Base-by-base conservation (phyloP, 2,329 filamentous ascomycete genomes). In the Nigrospora sphaerica region DNA sequence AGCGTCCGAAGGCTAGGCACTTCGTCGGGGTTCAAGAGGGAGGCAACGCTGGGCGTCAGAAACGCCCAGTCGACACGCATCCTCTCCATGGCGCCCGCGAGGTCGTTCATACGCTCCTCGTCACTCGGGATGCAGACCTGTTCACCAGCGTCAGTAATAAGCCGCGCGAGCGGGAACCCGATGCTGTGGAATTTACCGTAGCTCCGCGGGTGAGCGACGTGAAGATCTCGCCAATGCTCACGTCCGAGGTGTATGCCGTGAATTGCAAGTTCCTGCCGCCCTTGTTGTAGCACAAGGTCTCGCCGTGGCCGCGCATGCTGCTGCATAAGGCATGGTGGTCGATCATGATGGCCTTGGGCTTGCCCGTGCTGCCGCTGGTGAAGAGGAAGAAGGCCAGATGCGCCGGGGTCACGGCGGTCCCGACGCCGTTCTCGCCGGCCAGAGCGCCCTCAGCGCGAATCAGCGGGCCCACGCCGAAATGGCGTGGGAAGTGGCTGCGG, bases 51-150 rank as follows among this genome's bases (percentile, higher is more conserved):
- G 2, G 61, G 59, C 2, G 61, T 62, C 6, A 63, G 46, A 17
- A 53, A 48, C 37, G 54, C 54, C 41, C 52, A 55, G 45, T 58
- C 58, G 39, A 58, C 54, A 11, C 32, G 32, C 41, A 43, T 34
- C 13, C 41, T 32, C 9, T 43, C 33, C 32, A 43, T 57, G 18
- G 57, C 62, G 14, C 56, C 57, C 4, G 58, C 54, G 9, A 71
- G 54, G 49, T 67, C 61, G 18, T 41, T 41, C 14, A 40, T 55
- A 9, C 66, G 61, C 32, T 68, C 60, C 13, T 63, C 57, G 13
- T 70, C 68, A 1, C 62, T 62, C 1, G 67, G 64, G 6, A 70
- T 61, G 43, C 67, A 71, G 3, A 71, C 60, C 43, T 65, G 68
- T 4, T 63, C 68, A 23, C 52, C 19, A 32, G 28, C 9, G 33